Base-by-base conservation (phyloP, 2,329 filamentous ascomycete genomes). In the Colletotrichum agaves region DNA sequence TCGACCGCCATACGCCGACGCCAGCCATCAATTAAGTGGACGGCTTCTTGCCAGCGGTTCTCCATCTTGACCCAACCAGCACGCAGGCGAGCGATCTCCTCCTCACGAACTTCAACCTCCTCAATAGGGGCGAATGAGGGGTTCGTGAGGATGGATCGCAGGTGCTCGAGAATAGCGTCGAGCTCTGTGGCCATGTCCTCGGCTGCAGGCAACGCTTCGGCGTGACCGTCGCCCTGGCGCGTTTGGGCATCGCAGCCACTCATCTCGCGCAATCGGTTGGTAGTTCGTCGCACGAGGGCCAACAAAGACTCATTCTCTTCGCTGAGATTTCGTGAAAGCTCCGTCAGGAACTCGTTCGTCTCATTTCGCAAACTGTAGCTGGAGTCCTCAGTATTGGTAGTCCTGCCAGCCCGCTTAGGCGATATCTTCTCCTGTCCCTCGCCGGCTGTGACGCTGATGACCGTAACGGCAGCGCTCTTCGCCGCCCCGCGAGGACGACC, bases 61-160 rank as follows among this genome's bases (percentile, higher is more conserved):
- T 98, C 94, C 93, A 98, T 97, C 79, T 92, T 94, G 76, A 97
- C 92, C 91, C 95, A 97, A 15, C 94, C 93, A 62, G 91, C 88
- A 61, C 93, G 89, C 53, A 99, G 83, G 58, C 93, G 88, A 59
- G 87, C 85, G 71, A 99, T 98, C 77, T 98, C 94, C 67, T 97
- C 91, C 71, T 99, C 95, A 61, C 95, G 89, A n/a, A 94, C 81
- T 75, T 97, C 91, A 2, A 99, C 93, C 77, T 98, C 96, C 74
- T 98, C 96, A 21, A 98, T 88, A 0, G 95, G 93, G 13, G 98
- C 96, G 77, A 98, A 99, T 2, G 94, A 97, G 1, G 96, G 96
- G 75, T 98, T 98, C 8, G 94, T 98, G 49, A 99, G 84, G 41
- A 99, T 88, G 2, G 87, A 91, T 71, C 92, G 88, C 71, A 99